Base-by-base conservation (phyloP, 805 yeast species). In the Saccharomycopsis olivae region DNA sequence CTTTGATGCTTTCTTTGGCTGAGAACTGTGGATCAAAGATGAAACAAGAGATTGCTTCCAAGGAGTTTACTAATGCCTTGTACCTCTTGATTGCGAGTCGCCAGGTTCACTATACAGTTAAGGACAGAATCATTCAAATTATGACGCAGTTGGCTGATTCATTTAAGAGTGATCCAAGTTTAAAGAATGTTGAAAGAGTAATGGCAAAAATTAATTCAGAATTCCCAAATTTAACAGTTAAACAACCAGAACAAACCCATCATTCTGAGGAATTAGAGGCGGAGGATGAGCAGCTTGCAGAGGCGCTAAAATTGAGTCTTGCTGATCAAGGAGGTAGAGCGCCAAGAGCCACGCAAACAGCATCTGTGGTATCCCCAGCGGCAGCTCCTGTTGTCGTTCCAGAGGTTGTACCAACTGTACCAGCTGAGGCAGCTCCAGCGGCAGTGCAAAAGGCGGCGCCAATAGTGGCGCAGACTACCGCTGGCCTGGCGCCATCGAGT, bases 281-380 rank as follows among this genome's bases (percentile, higher is more conserved):
- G 18, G 96, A 89, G 48, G 95, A 92, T 35, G 82, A 77, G 38
- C 94, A 86, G 48, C 61, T 89, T 35, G 78, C 76, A 51, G 69
- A 78, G 47, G 95, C 83, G 0, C 65, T 88, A 45, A 81, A 76
- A 44, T 54, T 84, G 36, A 86, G 95, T 0, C 60, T 84, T 33
- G 67, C 71, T 37, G 69, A 68, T 47, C 49, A 65, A 23, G 20
- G 28, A 27, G 16, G 5, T 29, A 35, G 13, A 30, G 20, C 8
- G 14, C 8, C 14, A 20, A 30, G n/a, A 10, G 14, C 14, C n/a
- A 28, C 30, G 5, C 5, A 8, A n/a, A 28, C 8, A 10, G 15
- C n/a, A 5, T 28, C 30, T 9, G 10, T 28, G 9, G 5, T 6
- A 10, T n/a, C 30, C 9, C 30, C 30, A 28, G 5, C 15, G 5